Evolutionary conservation across 331 rosid genomes (phyloP), one percentile per base, ranked within the genome.

Genomic region (Quercus phellos): DNA sequence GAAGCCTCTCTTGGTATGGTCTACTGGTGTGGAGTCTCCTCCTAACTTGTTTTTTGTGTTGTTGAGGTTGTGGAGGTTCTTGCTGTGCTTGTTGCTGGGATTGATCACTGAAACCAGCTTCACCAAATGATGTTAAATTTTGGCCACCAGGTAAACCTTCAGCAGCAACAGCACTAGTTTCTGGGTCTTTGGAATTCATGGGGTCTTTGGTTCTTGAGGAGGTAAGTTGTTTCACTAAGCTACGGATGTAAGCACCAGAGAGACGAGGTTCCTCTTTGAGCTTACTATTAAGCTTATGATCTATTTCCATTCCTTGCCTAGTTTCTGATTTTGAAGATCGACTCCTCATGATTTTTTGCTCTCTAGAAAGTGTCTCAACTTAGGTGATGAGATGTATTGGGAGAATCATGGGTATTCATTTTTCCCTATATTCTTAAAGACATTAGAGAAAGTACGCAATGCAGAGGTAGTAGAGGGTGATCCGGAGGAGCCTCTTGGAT

Each of bases 11-110:
- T 64, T 94, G 92, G 87, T 95, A 90, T 43, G 95, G 96, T 83
- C 87, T 83, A 34, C 84, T 82, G 53, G 94, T 81, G 59, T 92
- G 96, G 60, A 89, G 90, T 75, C 98, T 92, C 81, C 96, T 87
- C 68, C 99, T 85, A n/a, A 90, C 90, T 80, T 89, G 97, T 82
- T 90, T 93, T 71, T 92, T 95, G 77, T 88, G 88, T 21, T 87
- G 93, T 35, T 68, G 89, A 1, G 80, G 90, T 68, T 87, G 92
- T 68, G 63, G 77, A 55, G 84, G 35, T 58, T 82, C 85, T 3
- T 80, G 79, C 14, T 81, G 32, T 2, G 68, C 38, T 35, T 46
- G 85, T 11, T 83, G 46, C 46, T 38, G 46, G 61, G 78, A 73
- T 75, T 75, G 53, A 38, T 82, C 82, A 14, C 71, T 67, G 30